Evolutionary conservation across 257 asterid genomes (phyloP).

Genomic region (Fraxinus anomala): DNA sequence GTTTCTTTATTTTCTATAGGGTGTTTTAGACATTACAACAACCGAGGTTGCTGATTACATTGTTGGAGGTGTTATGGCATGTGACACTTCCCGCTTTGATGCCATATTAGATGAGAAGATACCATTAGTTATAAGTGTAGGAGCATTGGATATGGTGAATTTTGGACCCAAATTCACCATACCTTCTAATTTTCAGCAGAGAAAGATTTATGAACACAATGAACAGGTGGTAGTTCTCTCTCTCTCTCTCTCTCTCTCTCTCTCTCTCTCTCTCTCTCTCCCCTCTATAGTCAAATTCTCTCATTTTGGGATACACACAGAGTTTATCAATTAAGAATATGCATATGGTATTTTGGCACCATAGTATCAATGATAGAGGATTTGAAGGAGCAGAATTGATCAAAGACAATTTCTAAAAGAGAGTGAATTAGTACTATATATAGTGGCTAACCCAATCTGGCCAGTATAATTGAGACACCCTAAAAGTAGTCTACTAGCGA

Average conservation of each 20-base stretch:
- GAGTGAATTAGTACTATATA: background rate
- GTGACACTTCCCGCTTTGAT: constrained; percentile 83
- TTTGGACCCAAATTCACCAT: constrained; percentile 79
- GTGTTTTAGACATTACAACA: constrained; percentile 91
- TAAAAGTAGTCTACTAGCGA: background rate
- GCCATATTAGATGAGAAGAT: constrained; percentile 76
- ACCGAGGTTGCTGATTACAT: constrained; percentile 92
- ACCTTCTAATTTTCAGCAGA: constrained; percentile 66
- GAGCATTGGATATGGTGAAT: constrained; percentile 97
- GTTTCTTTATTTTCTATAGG: constrained; percentile 44
- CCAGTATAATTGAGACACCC: background rate
- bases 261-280: background rate
- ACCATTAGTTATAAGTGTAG: constrained; percentile 84
- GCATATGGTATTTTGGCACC: background rate
- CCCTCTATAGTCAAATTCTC: constrained; percentile 16
- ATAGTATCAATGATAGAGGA: background rate
- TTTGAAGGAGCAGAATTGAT: background rate
- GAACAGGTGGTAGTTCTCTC: constrained; percentile 59
- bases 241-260: too few relatives aligned
- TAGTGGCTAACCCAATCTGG: background rate
- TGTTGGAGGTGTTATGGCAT: constrained; percentile 96
- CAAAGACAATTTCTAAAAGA: background rate
- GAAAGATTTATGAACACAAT: constrained; percentile 75
- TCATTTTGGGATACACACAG: background rate
- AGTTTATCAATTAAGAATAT: background rate